Evolutionary conservation across 164 flowering plant species (phyloP), one percentile per base, ranked within the genome.

Genomic region (Hamamelis virginiana): DNA sequence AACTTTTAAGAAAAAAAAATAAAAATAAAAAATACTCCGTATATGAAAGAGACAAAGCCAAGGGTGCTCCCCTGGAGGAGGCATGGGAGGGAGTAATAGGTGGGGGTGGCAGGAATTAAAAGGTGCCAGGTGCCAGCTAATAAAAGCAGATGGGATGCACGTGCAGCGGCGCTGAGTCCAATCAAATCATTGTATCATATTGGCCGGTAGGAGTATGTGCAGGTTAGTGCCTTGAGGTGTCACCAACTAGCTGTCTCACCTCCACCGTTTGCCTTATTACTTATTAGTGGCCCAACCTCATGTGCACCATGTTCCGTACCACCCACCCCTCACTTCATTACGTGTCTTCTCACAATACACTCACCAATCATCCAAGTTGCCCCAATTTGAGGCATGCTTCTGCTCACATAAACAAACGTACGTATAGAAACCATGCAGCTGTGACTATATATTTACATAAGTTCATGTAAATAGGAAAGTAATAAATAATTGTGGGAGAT

Each of bases 1-100:
- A n/a, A n/a, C n/a, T n/a, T n/a, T n/a, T n/a, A n/a, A n/a, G n/a
- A n/a, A n/a, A n/a, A n/a, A n/a, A n/a, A n/a, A n/a, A n/a, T n/a
- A n/a, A n/a, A n/a, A n/a, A n/a, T n/a, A n/a, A n/a, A n/a, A n/a
- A n/a, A n/a, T n/a, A n/a, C n/a, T n/a, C n/a, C n/a, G n/a, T n/a
- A n/a, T n/a, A n/a, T n/a, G n/a, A n/a, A n/a, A n/a, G n/a, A n/a
- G n/a, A n/a, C n/a, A n/a, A n/a, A n/a, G n/a, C n/a, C n/a, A n/a
- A n/a, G n/a, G n/a, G n/a, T 33, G 41, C 41, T 6, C 6, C 78
- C 71, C 41, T 22, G 10, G 45, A 28, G 76, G 80, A 78, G 67
- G 84, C 82, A 78, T 81, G 82, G 82, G 80, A 64, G 26, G 78
- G 65, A 66, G 60, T 78, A 65, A 73, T 62, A 13, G 38, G 23